phyloP scores from a whole-genome alignment of 2,329 filamentous ascomycete genomes.

The Chrysoporthe puriensis region DNA sequence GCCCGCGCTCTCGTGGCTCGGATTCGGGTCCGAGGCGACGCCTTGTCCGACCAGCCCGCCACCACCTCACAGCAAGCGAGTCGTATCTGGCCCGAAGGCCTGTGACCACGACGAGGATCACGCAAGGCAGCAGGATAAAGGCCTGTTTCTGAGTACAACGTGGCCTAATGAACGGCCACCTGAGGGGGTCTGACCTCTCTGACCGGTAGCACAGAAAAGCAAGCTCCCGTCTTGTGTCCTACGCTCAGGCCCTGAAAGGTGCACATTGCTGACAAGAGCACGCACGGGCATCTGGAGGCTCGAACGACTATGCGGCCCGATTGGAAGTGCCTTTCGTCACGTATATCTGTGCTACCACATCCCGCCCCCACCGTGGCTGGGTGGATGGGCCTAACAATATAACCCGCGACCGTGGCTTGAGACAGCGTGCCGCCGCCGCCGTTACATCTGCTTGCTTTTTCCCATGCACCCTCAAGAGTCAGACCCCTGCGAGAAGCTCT shows the following conservation, averaged over 20 bases:
- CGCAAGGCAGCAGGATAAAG: conserved; percentile 7
- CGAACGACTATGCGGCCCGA: background rate
- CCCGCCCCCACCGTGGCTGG: conserved; percentile 8
- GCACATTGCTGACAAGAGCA: conserved; percentile 2
- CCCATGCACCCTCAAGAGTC: conserved; percentile 15
- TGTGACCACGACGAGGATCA: background rate
- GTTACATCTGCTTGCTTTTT: conserved; percentile 20
- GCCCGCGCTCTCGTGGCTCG: conserved; percentile 23
- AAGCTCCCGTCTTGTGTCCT: conserved; percentile 22
- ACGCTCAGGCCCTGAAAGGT: background rate
- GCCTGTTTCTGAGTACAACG: conserved; percentile 15
- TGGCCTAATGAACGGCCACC: conserved; percentile 16
- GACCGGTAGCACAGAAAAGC: conserved; percentile 21
- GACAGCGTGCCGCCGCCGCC: conserved; percentile 14
- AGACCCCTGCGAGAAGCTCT: conserved; percentile 7
- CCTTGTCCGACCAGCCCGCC: conserved; percentile 20
- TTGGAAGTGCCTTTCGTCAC: background rate
- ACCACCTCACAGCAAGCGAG: conserved; percentile 7
- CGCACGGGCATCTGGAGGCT: background rate
- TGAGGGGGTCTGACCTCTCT: conserved; percentile 17
- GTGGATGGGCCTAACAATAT: background rate
- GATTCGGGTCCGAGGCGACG: conserved; percentile 22
- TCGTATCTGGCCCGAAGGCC: conserved; percentile 2
- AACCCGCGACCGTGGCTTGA: background rate
- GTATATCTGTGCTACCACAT: background rate